Base-by-base conservation (phyloP, 139 green algal genomes). In the Nannochloris sp. region DNA sequence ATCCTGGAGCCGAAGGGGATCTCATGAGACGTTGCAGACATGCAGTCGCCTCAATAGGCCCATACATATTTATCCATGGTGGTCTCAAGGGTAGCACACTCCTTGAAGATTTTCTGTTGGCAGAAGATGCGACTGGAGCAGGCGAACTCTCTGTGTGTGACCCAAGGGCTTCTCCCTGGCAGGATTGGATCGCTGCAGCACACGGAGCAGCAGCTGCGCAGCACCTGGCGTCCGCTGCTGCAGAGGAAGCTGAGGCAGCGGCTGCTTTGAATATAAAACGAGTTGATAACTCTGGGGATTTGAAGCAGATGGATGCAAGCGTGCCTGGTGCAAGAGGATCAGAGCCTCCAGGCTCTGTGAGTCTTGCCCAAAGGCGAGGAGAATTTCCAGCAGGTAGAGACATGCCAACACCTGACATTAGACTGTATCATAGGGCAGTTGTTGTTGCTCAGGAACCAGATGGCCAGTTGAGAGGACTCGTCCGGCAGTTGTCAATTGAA, bases 401-500 rank as follows among this genome's bases (percentile, higher is more conserved):
- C 67, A 65, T 78, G 30, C 79, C 84, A 6, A 93, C 84, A 11
- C 86, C 89, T 1, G 86, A 95, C 48, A 89, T 97, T 50, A 71
- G 87, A 49, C 75, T 97, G 59, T 92, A 93, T 70, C 88, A 97
- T 71, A 77, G 90, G 20, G 90, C 86, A 2, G 89, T 96, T 29
- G 92, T 98, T 46, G 91, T 97, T 29, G 81, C 86, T 11, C 83
- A 87, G 49, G 77, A 83, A 8, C 48, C 70, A 17, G 49, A 53
- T 65, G 74, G 77, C 51, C 36, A 61, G 25, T 44, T 94, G 55
- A 79, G 85, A 8, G 85, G 91, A 37, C 68, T 97, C 28, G 87
- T 97, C 46, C 70, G 89, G 40, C 87, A 98, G 83, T 81, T 99
- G 45, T 91, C 78, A 2, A 97, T 99, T 20, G 93, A 98, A 69